phyloP scores from a whole-genome alignment of 768 basidiomycete genomes.

The Phanerodontia chrysosporium region DNA sequence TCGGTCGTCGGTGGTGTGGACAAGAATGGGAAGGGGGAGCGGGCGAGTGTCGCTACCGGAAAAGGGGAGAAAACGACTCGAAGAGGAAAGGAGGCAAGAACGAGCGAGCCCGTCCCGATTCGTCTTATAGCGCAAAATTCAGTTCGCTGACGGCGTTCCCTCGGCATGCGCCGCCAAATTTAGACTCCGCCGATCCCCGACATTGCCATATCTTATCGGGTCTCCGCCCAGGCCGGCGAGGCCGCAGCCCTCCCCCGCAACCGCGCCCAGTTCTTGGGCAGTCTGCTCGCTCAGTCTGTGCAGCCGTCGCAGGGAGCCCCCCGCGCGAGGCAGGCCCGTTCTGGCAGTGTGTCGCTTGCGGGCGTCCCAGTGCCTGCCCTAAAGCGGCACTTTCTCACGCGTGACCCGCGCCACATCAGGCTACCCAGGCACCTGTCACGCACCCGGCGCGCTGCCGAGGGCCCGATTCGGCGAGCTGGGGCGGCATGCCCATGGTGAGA shows the following conservation, averaged over 20 bases:
- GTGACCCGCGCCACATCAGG: conserved; percentile 15
- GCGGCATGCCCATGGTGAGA: neutral
- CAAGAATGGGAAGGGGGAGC: conserved; percentile 12
- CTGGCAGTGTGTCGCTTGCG: neutral
- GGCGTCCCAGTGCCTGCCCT: conserved; percentile 4
- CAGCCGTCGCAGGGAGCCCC: neutral
- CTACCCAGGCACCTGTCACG: conserved; percentile 9
- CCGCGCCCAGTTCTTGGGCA: no score
- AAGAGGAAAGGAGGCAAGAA: conserved; percentile 17
- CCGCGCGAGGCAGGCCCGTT: no score
- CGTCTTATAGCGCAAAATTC: conserved; percentile 14
- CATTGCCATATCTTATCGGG: conserved; percentile 6
- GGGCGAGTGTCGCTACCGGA: conserved; percentile 9
- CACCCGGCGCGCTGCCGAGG: neutral
- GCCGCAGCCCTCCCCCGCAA: no score
- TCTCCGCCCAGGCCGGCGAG: neutral
- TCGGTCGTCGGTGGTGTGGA: conserved; percentile 6
- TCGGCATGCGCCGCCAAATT: conserved; percentile 5
- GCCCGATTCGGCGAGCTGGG: neutral
- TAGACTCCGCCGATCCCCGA: conserved; percentile 7
- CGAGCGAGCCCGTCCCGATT: conserved; percentile 8
- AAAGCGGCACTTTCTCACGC: conserved; percentile 12
- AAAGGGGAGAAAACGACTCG: conserved; percentile 18
- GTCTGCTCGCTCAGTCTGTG: neutral
- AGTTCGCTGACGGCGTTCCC: neutral